Conservation (phyloP, 129 eudicot genomes). For the Escallonia rubra region DNA sequence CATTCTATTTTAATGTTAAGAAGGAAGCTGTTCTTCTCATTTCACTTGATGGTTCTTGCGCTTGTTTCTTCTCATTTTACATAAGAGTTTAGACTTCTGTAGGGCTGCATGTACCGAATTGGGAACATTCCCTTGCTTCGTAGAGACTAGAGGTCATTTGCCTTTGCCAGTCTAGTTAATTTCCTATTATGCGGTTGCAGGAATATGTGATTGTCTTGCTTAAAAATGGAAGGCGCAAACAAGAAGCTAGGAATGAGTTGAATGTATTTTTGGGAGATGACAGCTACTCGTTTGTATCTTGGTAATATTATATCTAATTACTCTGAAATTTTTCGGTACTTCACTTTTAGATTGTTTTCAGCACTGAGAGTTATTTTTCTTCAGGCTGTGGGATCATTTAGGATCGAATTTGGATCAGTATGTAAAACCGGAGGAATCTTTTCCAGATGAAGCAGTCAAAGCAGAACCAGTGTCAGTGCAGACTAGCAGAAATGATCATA, state of each 20-base stretch:
- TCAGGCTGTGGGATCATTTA: conserved; percentile 90
- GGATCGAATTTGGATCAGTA: conserved; percentile 61
- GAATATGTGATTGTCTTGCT: conserved; percentile 94
- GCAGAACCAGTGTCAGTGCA: conserved; percentile 28
- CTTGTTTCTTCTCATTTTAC: too few relatives aligned
- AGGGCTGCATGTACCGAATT: too few relatives aligned
- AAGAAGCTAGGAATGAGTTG: conserved; percentile 86
- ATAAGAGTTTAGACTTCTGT: too few relatives aligned
- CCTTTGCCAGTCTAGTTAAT: conserved; percentile 5
- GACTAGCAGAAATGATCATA: conserved; percentile 18
- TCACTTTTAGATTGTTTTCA: conserved; percentile 6
- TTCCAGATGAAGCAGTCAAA: conserved; percentile 37
- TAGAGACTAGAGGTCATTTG: not conserved
- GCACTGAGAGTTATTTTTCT: conserved; percentile 3
- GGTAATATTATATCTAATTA: conserved; percentile 40
- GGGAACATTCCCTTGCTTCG: too few relatives aligned
- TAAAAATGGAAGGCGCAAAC: conserved; percentile 84
- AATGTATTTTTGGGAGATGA: conserved; percentile 94
- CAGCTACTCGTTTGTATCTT: conserved; percentile 71
- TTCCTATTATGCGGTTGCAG: conserved; percentile 40
- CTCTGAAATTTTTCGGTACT: conserved; percentile 9
- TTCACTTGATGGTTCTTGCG: too few relatives aligned
- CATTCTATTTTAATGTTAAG: too few relatives aligned
- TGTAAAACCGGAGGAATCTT: conserved; percentile 43
- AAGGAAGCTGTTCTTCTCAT: too few relatives aligned